Base-by-base conservation (phyloP, 768 basidiomycete genomes). In the Leccinum variicolor region DNA sequence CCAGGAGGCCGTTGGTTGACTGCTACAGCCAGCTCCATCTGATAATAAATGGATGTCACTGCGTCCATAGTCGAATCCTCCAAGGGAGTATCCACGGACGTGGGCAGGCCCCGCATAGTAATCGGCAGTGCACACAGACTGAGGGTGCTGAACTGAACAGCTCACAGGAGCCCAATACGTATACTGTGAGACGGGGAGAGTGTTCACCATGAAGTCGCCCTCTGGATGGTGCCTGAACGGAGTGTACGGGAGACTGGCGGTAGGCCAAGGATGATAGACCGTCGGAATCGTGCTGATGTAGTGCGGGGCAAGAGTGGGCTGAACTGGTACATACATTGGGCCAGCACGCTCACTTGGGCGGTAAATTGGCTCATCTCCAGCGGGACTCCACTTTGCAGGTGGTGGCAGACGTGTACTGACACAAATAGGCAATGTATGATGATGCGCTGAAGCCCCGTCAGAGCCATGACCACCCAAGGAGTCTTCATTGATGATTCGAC, bases 361-460 rank as follows among this genome's bases (percentile, higher is more conserved):
- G 29, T 81, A 71, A 56, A 91, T 82, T 17, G 87, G 89, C 63
- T 90, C 90, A 63, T 89, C 89, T n/a, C 80, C 86, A 13, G 84
- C 80, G 50, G 90, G 89, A 65, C 88, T 89, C 90, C 90, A 92
- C 69, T 85, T 85, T 3, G 89, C 84, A 23, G 90, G 89, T 23
- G 89, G 87, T 47, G 89, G 89, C 17, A 90, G 68, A 13, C 65
- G 36, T 41, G 77, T 78, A 33, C 73, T 66, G 45, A 50, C 46
- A 34, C 58, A 65, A 10, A 48, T 29, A 48, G 55, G 43, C 0
- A 60, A 52, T n/a, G 62, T 61, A 36, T 34, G 60, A 23, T 34
- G 60, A 28, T 58, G 60, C 7, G 26, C 52, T 6, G 53, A 36
- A 17, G 31, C 25, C 15, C 50, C 52, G 21, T 50, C 54, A n/a